Conservation (phyloP, 805 yeast genomes). For the Schwanniomyces vanrijiae region DNA sequence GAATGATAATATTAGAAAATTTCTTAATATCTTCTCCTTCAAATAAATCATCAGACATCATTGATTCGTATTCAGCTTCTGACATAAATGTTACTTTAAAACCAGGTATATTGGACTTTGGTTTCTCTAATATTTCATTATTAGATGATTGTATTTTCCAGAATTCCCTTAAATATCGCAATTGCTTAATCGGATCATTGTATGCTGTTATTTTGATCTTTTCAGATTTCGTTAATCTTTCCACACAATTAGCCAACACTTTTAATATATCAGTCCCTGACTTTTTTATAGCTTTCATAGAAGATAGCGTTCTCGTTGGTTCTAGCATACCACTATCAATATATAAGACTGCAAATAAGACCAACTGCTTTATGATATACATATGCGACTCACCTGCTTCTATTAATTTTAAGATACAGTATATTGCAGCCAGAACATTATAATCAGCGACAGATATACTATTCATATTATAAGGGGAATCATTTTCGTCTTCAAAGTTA, state of each 20-base stretch:
- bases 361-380: conserved; percentile 22
- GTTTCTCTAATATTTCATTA: neutral
- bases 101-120: neutral
- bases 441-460: conserved; percentile 9
- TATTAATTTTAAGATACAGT: conserved; percentile 17
- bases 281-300: conserved; percentile 18
- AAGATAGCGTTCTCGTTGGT: conserved; percentile 16
- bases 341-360: conserved; percentile 20
- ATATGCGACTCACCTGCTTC: conserved; percentile 27
- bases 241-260: conserved; percentile 23
- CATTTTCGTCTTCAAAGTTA: conserved; percentile 17
- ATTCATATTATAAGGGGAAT: conserved; percentile 1
- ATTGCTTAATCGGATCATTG: conserved; percentile 4
- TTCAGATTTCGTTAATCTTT: conserved; percentile 14
- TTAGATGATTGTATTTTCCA: neutral
- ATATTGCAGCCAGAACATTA: conserved; percentile 13
- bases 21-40: neutral
- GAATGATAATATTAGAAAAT: neutral
- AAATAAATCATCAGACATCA: neutral
- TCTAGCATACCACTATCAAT: conserved; percentile 12
- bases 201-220: neutral
- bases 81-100: neutral
- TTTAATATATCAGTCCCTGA: conserved; percentile 13
- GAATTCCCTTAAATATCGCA: neutral
- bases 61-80: neutral